Percentiles rank a stretch among this genome's conserved stretches.
Conservation (phyloP, 2,329 filamentous ascomycete genomes). For the Ceratocystis ficicola region DNA sequence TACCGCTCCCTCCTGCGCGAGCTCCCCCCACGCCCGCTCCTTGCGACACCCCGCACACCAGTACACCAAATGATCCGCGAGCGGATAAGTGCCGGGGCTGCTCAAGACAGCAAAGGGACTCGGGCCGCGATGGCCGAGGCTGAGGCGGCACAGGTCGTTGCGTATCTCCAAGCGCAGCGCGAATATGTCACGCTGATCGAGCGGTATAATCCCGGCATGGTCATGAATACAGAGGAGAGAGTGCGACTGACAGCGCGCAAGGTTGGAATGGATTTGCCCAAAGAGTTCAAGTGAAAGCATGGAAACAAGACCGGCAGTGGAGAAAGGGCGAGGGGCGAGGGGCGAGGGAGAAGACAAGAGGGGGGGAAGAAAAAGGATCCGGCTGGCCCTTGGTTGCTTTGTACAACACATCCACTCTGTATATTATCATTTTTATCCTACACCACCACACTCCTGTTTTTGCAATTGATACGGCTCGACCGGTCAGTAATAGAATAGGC, state of each 20-base stretch:
- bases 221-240: slow-evolving; percentile 73
- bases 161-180: slow-evolving; percentile 75
- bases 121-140: slow-evolving; percentile 22
- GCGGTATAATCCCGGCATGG: slow-evolving; percentile 87
- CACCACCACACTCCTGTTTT: neutral
- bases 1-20: slow-evolving; percentile 86
- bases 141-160: slow-evolving; percentile 59
- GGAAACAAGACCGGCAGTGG: neutral
- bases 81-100: slow-evolving; percentile 39
- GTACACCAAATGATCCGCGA: slow-evolving; percentile 58
- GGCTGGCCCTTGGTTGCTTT: neutral
- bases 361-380: neutral
- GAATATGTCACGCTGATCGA: slow-evolving; percentile 71
- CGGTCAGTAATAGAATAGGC: neutral
- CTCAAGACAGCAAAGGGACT: neutral
- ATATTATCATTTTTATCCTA: neutral
- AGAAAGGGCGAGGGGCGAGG: neutral
- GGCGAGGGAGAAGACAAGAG: neutral
- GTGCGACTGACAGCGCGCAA: slow-evolving; percentile 71
- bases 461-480: neutral
- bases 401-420: neutral
- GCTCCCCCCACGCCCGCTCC: slow-evolving; percentile 58
- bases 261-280: slow-evolving; percentile 81
- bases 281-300: slow-evolving; percentile 36
- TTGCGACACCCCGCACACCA: slow-evolving; percentile 47